Evolutionary conservation across 257 asterid species (phyloP), one percentile per base, ranked within the genome.

Genomic region (Cordia subcordata): DNA sequence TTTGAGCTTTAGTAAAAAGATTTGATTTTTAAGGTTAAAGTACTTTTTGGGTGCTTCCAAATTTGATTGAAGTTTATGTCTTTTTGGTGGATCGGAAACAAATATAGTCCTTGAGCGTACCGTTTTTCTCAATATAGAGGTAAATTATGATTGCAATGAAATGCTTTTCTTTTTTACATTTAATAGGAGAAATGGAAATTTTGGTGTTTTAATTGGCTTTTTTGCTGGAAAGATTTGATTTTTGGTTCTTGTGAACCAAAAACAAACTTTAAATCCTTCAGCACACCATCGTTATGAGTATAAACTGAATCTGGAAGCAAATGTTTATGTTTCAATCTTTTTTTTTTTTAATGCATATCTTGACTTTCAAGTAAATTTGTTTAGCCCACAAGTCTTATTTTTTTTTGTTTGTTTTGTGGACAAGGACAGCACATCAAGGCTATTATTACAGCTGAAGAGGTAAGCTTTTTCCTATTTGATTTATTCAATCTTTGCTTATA

Each of bases 401-500:
- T n/a, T n/a, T n/a, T 8, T 67, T 16, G 62, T 59, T 50, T 58
- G 17, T 46, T 5, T 14, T 70, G n/a, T 65, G 66, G 59, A 37
- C 42, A 51, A 66, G 45, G 78, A 79, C 95, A 90, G 98, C 95
- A 90, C 73, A 90, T 90, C 86, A 90, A 87, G 89, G 98, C 96
- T 54, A 90, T 90, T 52, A 80, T 90, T 66, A 90, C 98, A 13
- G 75, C 95, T 27, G 94, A 87, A 60, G 96, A 90, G 94, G 96
- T 87, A 70, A 63, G 79, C 35, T 66, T 21, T 55, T 13, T 44
- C 19, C 9, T 39, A 23, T 58, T 16, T 46, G 14, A 40, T 32
- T 39, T 21, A 35, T 22, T n/a, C 1, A 15, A 33, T 62, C 23
- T 39, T 22, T 55, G n/a, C n/a, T 47, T 45, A 12, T 42, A 37